A percentile compares a stretch with the other conserved stretches of the same genome.
phyloP scores from a whole-genome alignment of 352 stramenopile species.

The Phytophthora capsici region DNA sequence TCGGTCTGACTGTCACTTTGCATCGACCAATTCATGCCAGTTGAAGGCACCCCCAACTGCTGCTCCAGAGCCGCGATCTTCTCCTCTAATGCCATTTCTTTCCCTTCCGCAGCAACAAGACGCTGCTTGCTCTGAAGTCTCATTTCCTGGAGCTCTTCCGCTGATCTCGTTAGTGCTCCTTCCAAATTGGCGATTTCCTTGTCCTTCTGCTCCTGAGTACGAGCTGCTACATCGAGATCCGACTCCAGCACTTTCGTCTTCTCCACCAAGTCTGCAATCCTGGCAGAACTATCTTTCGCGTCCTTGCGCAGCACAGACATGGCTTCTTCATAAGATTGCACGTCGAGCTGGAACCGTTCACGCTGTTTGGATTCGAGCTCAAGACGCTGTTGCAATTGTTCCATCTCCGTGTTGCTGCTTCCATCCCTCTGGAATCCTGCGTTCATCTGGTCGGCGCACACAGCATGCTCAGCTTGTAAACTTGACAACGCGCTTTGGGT shows the following conservation, averaged over 20 bases:
- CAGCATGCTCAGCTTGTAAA: constrained; percentile 33
- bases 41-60: constrained; percentile 32
- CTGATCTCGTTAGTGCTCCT: constrained; percentile 38
- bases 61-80: constrained; percentile 45
- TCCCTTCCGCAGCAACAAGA: constrained; percentile 47
- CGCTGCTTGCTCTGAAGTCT: constrained; percentile 66
- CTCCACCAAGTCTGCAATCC: constrained; percentile 43
- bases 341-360: constrained; percentile 61
- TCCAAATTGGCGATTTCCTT: constrained; percentile 38
- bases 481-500: constrained; percentile 16
- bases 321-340: constrained; percentile 73
- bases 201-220: constrained; percentile 42
- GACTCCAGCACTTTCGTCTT: constrained; percentile 46
- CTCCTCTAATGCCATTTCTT: constrained; percentile 47
- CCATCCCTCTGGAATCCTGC: neutral
- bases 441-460: constrained; percentile 25
- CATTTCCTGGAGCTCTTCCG: constrained; percentile 68
- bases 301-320: constrained; percentile 59
- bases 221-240: constrained; percentile 23
- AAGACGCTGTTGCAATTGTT: constrained; percentile 47
- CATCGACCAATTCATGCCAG: constrained; percentile 17
- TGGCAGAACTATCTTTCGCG: constrained; percentile 55
- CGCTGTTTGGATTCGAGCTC: constrained; percentile 46
- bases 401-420: constrained; percentile 3
- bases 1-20: constrained; percentile 22